Base-by-base conservation (phyloP, 2,329 filamentous ascomycete species). In the Cladophialophora carrionii region DNA sequence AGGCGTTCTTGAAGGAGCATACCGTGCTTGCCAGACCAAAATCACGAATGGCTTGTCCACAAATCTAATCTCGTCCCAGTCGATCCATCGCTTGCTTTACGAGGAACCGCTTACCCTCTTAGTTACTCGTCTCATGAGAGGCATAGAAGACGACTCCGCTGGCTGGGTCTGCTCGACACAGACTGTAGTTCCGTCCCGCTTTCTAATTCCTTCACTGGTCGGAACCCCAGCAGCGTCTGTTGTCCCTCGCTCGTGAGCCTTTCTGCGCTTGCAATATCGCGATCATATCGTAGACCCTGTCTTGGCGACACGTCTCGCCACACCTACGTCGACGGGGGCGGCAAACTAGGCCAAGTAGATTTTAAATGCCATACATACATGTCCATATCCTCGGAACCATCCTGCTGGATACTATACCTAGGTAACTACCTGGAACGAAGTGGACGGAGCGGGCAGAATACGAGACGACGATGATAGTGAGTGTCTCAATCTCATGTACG, bases 1-100 rank as follows among this genome's bases (percentile, higher is more conserved):
- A 57, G 54, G 54, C 54, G 54, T 57, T 57, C 29, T 43, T 43
- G 8, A 24, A 57, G 54, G 54, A n/a, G 26, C 32, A 9, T n/a
- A 12, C 52, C 52, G 20, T 17, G 29, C 29, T 34, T 26, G 22
- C 31, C 5, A 34, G 29, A 32, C 29, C 32, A 7, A 9, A 54
- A 10, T 48, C 48, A 51, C 14, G 26, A 51, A 51, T 51, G 48
- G 22, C 20, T 51, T 26, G 22, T 34, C 52, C 29, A 14, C 29
- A 34, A n/a, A 12, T 52, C 22, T 20, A 55, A 32, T 55, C 31
- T 22, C 31, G 17, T 10, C 52, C 37, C 17, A 43, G 37, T 17
- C 12, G 12, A 41, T n/a, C 22, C 49, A 52, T 52, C 2, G 4
- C 24, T 41, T 41, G 37, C 37, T 41, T 41, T 17, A 7, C 37